Evolutionary conservation across 331 rosid species (phyloP), one percentile per base, ranked within the genome.

Genomic region (Saraca asoca): DNA sequence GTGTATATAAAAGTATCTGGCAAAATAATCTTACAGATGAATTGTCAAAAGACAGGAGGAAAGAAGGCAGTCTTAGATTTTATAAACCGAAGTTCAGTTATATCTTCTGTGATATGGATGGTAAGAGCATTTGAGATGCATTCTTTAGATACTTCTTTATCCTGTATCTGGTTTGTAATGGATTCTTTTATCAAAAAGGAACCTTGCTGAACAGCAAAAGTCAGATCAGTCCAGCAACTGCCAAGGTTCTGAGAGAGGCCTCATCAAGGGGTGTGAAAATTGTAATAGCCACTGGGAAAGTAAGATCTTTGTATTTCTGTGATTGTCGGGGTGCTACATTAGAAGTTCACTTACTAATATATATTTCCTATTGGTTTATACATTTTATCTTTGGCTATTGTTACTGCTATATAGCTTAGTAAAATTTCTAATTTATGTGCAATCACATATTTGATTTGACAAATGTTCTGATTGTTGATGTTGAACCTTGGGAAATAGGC

Each of bases 211-310:
- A 89, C 85, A 85, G 94, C 76, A 84, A 85, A 81, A 81, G 90
- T 81, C 91, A 78, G 79, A 79, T 93, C 71, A 60, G 85, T 73
- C 55, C 84, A 55, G 50, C 85, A 65, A 93, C 90, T 68, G 87
- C 58, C 57, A 79, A 74, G 70, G 96, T 95, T 71, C 69, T 93
- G 71, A 84, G 75, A 73, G 98, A 90, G 78, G 98, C 82, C 37
- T 48, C 79, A 29, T 79, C 81, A 49, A 93, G 94, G 83, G 98
- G 98, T 72, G 91, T 89, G 71, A 87, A 90, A 74, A 79, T 93
- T 82, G 95, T 93, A 73, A 85, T 93, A 64, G 98, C 98, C 77
- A 93, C 98, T 0, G 98, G 98, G 78, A 93, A 93, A 80, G 98
- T 92, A 85, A 78, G 87, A 66, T 14, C 39, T 46, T 31, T 51